Conservation (phyloP, 257 asterid genomes). For the Solanum chiquidenum region DNA sequence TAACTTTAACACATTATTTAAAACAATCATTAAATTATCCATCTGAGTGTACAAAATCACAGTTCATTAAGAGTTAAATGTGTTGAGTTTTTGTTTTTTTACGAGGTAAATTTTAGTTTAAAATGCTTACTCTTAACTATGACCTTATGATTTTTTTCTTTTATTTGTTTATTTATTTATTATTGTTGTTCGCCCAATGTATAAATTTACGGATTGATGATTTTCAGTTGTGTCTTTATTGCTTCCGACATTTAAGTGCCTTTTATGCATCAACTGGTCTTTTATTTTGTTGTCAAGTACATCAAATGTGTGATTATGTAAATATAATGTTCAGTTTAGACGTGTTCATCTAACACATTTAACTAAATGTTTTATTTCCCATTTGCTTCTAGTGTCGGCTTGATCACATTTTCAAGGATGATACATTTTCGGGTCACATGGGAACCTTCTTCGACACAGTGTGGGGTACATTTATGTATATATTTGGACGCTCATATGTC, state of each 20-base stretch:
- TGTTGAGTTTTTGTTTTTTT: background rate
- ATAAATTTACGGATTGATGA: background rate
- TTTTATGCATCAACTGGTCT: background rate
- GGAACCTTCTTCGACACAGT: conserved; percentile 75
- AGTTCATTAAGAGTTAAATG: background rate
- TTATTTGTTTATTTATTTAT: background rate
- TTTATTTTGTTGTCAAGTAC: background rate
- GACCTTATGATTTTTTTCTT: background rate
- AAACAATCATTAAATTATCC: background rate
- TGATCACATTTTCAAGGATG: conserved; percentile 82
- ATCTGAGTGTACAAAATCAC: background rate
- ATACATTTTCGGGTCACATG: conserved; percentile 83
- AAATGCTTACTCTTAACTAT: background rate
- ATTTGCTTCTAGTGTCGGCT: conserved; percentile 67
- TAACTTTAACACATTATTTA: background rate
- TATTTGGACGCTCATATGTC: conserved; percentile 68
- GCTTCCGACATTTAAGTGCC: background rate
- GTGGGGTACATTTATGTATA: conserved; percentile 66
- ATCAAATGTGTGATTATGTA: background rate
- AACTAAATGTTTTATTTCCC: background rate
- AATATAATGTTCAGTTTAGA: background rate
- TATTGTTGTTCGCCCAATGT: background rate
- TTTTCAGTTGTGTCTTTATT: background rate
- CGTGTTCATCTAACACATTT: background rate
- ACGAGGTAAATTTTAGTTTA: background rate